Evolutionary conservation across 306 rosid species (phyloP).

Genomic region (Rosa lucieae): DNA sequence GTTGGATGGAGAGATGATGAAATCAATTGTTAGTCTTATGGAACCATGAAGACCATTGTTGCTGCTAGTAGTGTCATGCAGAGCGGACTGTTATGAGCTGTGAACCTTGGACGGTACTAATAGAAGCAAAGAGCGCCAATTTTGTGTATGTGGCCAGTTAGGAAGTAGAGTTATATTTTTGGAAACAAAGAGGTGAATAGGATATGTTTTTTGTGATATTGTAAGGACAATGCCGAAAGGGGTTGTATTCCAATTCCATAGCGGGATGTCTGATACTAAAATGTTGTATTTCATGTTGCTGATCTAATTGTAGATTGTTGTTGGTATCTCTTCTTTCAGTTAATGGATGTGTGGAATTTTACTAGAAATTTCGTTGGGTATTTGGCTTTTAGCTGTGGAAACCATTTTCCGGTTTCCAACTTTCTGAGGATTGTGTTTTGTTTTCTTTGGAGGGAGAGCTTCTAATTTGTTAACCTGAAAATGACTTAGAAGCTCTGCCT

Average conservation of each 20-base stretch:
- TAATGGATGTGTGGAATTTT: not conserved
- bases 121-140: too few relatives aligned
- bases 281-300: not conserved
- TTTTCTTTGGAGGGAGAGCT: too few relatives aligned
- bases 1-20: constrained; percentile 22
- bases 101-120: too few relatives aligned
- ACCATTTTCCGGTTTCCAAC: too few relatives aligned
- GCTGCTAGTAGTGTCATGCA: constrained; percentile 5
- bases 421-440: too few relatives aligned
- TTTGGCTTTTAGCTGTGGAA: not conserved
- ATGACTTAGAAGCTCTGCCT: too few relatives aligned
- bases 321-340: not conserved
- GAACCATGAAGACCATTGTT: constrained; percentile 19
- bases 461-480: too few relatives aligned
- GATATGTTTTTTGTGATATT: too few relatives aligned
- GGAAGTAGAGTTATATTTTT: too few relatives aligned
- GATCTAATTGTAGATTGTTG: not conserved
- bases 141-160: too few relatives aligned
- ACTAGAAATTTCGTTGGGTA: not conserved
- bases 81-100: too few relatives aligned
- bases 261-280: not conserved
- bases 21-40: not conserved
- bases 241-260: not conserved
- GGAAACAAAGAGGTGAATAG: too few relatives aligned
- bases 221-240: not conserved